A percentile compares a stretch with the other conserved stretches of the same genome.
Conservation (phyloP, 495 filamentous ascomycete species). For the Penicillium longicatenatum region DNA sequence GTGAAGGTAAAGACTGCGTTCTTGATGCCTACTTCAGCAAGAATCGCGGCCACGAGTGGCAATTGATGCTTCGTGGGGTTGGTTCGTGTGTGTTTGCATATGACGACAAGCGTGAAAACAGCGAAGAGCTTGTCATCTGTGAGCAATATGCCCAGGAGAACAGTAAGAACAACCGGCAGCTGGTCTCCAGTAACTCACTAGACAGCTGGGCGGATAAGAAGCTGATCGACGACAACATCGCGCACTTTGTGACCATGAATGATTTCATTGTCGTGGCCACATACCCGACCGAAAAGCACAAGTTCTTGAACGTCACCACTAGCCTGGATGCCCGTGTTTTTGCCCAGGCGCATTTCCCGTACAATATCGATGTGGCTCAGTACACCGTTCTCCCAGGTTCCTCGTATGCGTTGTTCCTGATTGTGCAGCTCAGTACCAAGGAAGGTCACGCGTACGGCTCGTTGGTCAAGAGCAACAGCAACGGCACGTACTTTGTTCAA, state of each 20-base stretch:
- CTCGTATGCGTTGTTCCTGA: conserved; percentile 88
- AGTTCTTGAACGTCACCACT: conserved; percentile 72
- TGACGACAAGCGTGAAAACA: conserved; percentile 59
- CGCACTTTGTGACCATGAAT: conserved; percentile 86
- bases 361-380: conserved; percentile 71
- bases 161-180: conserved; percentile 57
- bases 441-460: conserved; percentile 70
- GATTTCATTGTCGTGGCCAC: conserved; percentile 93
- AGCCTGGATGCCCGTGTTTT: conserved; percentile 82
- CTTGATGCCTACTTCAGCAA: conserved; percentile 67
- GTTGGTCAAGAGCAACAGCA: conserved; percentile 96
- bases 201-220: conserved; percentile 46
- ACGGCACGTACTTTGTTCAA: conserved; percentile 90
- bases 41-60: conserved; percentile 78
- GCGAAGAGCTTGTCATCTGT: conserved; percentile 76
- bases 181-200: conserved; percentile 73
- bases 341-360: conserved; percentile 82
- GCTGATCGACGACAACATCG: conserved; percentile 65
- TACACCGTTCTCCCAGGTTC: conserved; percentile 95
- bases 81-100: conserved; percentile 80
- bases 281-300: conserved; percentile 59
- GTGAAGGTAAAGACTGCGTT: conserved; percentile 59
- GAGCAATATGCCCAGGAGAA: conserved; percentile 68
- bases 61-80: conserved; percentile 64
- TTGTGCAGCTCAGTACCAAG: conserved; percentile 72